Evolutionary conservation across 768 basidiomycete genomes (phyloP), one percentile per base, ranked within the genome.

Genomic region (Cystofilobasidium capitatum): DNA sequence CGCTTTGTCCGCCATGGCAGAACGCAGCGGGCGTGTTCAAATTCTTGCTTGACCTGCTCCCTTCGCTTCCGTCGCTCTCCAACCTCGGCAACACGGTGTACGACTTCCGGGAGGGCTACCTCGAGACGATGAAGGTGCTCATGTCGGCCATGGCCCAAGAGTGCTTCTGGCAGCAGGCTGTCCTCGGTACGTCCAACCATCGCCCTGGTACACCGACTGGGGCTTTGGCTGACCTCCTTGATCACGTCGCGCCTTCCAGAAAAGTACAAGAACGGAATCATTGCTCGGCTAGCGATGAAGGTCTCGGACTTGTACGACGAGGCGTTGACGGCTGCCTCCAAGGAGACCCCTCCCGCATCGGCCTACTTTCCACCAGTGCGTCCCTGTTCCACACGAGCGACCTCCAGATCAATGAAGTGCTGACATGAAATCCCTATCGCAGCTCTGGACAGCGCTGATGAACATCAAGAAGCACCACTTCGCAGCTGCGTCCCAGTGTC

Each of bases 81-180:
- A 24, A 45, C 24, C 64, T 74, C 72, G 40, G 70, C 72, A 17
- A 74, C 31, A 73, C 75, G 3, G 76, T 75, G 12, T 76, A 77
- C 20, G 94, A 97, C 75, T 81, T 96, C 33, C 82, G 86, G 0
- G 77, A 79, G 31, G 73, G 82, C 0, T 86, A 87, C 71, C 73
- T 89, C 29, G 80, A 79, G 57, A 81, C 84, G 33, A 74, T 96
- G 49, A 84, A 89, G 73, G 83, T 78, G 70, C 81, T 97, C 64
- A 87, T 91, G 84, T 81, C 93, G 6, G 91, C 91, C 0, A 91
- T 97, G 76, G 93, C 92, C 1, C 94, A 98, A 72, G 96, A 99
- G 78, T 94, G 90, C 74, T 90, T 86, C 47, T 98, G 93, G 93
- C 92, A 94, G 75, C 83, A 87, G 71, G 92, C 92, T 20, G 86